Evolutionary conservation across 2,329 filamentous ascomycete species (phyloP).

Genomic region (Aspergillus ibericus): DNA sequence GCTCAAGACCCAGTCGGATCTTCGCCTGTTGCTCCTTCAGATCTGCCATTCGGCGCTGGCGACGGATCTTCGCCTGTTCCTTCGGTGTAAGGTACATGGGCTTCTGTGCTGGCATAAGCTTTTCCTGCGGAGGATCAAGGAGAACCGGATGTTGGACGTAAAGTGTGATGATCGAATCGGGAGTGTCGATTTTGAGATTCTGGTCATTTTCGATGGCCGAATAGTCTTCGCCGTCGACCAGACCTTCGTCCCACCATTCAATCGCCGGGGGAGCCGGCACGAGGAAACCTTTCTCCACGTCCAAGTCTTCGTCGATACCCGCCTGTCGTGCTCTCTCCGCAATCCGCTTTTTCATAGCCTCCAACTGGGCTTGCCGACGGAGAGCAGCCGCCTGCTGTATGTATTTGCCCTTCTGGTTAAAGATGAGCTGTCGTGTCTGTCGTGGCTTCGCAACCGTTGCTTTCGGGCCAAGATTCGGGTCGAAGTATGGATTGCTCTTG

Average conservation of each 20-base stretch:
- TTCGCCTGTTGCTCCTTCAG: constrained; percentile 96
- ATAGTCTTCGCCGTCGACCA: constrained; percentile 75
- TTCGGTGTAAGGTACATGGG: constrained; percentile 88
- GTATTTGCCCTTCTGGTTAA: constrained; percentile 96
- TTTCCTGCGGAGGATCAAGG: constrained; percentile 87
- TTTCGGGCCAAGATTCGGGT: constrained; percentile 65
- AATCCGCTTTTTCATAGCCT: constrained; percentile 92
- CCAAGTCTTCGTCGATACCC: constrained; percentile 88
- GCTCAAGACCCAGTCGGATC: constrained; percentile 84
- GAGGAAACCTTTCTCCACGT: constrained; percentile 85
- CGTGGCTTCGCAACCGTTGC: constrained; percentile 61
- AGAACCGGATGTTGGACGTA: constrained; percentile 93
- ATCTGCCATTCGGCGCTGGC: constrained; percentile 87
- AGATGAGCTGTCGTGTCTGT: constrained; percentile 73
- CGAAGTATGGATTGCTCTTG: constrained; percentile 78
- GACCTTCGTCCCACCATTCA: constrained; percentile 96
- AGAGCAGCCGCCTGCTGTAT: constrained; percentile 90
- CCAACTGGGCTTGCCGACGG: constrained; percentile 80
- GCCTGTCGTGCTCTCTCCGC: constrained; percentile 82
- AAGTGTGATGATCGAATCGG: constrained; percentile 84
- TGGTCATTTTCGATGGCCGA: constrained; percentile 64
- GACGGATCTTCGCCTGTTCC: constrained; percentile 86
- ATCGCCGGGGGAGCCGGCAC: constrained; percentile 81
- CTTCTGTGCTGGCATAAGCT: constrained; percentile 74
- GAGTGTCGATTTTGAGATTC: constrained; percentile 70